Conservation (phyloP, 1,284 basidiomycete genomes). For the Cryptococcus hybrid region DNA sequence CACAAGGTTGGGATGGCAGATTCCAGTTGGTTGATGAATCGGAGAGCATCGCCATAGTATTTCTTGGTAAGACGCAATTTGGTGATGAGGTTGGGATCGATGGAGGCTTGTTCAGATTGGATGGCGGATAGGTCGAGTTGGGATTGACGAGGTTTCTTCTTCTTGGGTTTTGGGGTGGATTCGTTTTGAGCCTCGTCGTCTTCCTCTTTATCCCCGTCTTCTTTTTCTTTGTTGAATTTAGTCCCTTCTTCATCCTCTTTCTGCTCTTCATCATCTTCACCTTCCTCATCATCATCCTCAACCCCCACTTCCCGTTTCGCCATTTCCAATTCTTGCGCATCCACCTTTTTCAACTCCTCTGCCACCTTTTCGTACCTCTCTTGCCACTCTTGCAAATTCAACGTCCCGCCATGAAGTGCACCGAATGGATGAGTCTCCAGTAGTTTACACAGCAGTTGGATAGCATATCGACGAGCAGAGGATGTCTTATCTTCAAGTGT, state of each 20-base stretch:
- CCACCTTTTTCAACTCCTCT: slow-evolving; percentile 59
- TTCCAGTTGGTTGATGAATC: slow-evolving; percentile 82
- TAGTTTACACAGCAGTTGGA: slow-evolving; percentile 72
- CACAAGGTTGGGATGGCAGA: slow-evolving; percentile 70
- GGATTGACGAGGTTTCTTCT: slow-evolving; percentile 63
- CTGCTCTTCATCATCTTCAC: slow-evolving; percentile 31
- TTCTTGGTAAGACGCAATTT: slow-evolving; percentile 77
- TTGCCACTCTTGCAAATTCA: slow-evolving; percentile 74
- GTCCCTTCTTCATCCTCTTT: slow-evolving; percentile 19
- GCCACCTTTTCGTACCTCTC: slow-evolving; percentile 60
- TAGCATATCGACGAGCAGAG: slow-evolving; percentile 80
- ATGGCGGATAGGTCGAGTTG: slow-evolving; percentile 58
- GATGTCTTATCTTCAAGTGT: slow-evolving; percentile 90
- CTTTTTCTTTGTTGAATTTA: slow-evolving; percentile 33
- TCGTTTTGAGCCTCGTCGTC: slow-evolving; percentile 18
- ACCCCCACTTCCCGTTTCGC: slow-evolving; percentile 45
- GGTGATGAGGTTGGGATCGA: slow-evolving; percentile 63
- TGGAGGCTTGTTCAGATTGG: slow-evolving; percentile 63
- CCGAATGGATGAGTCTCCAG: slow-evolving; percentile 90
- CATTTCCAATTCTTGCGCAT: slow-evolving; percentile 57
- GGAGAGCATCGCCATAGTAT: slow-evolving; percentile 83
- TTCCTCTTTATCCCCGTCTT: slow-evolving; percentile 33
- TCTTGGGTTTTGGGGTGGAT: slow-evolving; percentile 23
- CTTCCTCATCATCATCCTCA: slow-evolving; percentile 46
- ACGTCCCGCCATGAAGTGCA: slow-evolving; percentile 74